Evolutionary conservation across 495 filamentous ascomycete genomes (phyloP), one percentile per base, ranked within the genome.

Genomic region (Thermothielavioides terrestris): DNA sequence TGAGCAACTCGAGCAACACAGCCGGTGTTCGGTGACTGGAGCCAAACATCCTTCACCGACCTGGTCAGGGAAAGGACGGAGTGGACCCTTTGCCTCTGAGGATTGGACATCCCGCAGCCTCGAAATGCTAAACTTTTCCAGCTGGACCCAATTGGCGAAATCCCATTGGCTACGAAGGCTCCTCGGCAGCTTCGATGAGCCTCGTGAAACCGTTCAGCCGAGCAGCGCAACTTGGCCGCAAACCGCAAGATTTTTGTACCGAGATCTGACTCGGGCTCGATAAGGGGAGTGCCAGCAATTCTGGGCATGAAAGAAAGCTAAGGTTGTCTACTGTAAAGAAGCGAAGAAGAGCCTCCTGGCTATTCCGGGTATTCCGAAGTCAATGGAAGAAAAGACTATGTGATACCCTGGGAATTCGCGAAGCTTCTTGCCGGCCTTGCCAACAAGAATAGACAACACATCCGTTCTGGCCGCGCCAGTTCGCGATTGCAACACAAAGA

Each of bases 201-300:
- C 49, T 56, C 52, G 53, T 61, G 58, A 58, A 47, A 57, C 58
- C 46, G 31, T 61, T 59, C 53, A 61, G 53, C 58, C 58, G 61
- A 60, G 54, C 60, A 50, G 21, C 51, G n/a, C 44, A 46, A 43
- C 39, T 39, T 39, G 40, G 42, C 44, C 46, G 46, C 23, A 50
- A 43, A 48, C 18, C 46, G 42, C 35, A 20, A 47, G 40, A 42
- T 23, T 39, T n/a, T 30, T 23, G 22, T 27, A 3, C 28, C 39
- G 21, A 27, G 34, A 53, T 42, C 41, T 48, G 46, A 49, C 21
- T 50, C 15, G 34, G 9, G 32, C 3, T 8, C 10, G 49, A 40
- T 32, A 30, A 42, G 28, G n/a, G 11, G 2, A n/a, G n/a, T n/a
- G n/a, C n/a, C 12, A n/a, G 22, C 21, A 26, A 10, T n/a, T 20